Evolutionary conservation across 2,329 filamentous ascomycete genomes (phyloP), one percentile per base, ranked within the genome.

Genomic region (Hymenoscyphus albidus): DNA sequence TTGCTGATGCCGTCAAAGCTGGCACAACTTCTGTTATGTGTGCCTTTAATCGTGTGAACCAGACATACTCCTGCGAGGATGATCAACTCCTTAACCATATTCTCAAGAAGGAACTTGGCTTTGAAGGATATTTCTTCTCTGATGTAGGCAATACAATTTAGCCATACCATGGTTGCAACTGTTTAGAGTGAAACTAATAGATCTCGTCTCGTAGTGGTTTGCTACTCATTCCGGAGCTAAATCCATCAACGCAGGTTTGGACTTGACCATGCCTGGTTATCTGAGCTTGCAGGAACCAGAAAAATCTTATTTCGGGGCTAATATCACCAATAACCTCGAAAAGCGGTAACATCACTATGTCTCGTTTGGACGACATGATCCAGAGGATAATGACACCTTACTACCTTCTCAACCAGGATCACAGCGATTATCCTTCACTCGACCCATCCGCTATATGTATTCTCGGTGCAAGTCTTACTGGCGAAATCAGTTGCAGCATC

Each of bases 1-100:
- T 96, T 75, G 89, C 87, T 0, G 89, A 95, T 69, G 89, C 87
- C n/a, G 81, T 96, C n/a, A 84, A 83, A 61, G 90, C 88, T 4
- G 91, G 91, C n/a, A 90, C 92, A 0, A 90, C 85, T 0, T 85
- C 85, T 7, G 82, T 93, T 59, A 96, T 96, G 92, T 94, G 90
- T 73, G 86, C 88, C 0, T 95, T 95, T 71, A 88, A 90, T 68
- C 83, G 83, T 80, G 82, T 89, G 67, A 91, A 91, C 74, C 85
- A 87, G 62, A 87, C 84, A 35, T 82, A 88, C 63, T 85, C 85
- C 2, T 91, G 89, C 70, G 83, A 88, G 65, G 92, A 96, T 76
- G 88, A 87, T 68, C 91, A 93, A 74, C 79, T 93, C 1, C 81
- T 95, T 67, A 96, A 94, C 70, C 88, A 88, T 0, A 80, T 96